Evolutionary conservation across 306 rosid species (phyloP), one percentile per base, ranked within the genome.

Genomic region (Acmispon strigosus): DNA sequence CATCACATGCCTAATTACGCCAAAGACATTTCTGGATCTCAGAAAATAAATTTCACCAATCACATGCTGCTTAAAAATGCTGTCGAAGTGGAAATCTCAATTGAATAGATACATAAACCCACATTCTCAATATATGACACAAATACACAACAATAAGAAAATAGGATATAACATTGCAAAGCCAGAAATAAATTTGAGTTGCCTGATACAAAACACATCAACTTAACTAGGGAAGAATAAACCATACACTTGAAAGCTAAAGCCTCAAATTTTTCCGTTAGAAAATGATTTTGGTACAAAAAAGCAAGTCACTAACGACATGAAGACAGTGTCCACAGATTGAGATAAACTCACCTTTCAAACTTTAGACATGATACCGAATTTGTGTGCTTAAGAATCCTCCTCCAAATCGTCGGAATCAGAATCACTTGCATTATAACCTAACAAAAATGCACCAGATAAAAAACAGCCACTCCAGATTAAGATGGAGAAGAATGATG

Each of bases 401-500:
- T 72, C 89, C 74, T 84, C 84, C 67, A 73, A 37, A 69, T 92
- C 96, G 14, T 92, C 98, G 0, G 98, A 90, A 82, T 92, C 98
- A 39, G 98, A 92, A 84, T 92, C 98, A 73, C 96, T 92, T 45
- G 96, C 98, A 80, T 92, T 92, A 73, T 92, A 92, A 70, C 98
- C 96, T 92, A 70, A 65, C 15, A 82, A 54, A 64, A 24, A 32
- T 11, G 45, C 32, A 34, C 12, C 72, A 66, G 12, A 66, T 3
- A 29, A 66, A 48, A 32, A 32, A 5, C 7, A 32, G 7, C 37
- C 37, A 32, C 37, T 32, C 37, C 6, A 32, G 37, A 32, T 32
- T 32, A 32, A 7, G 6, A 32, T 32, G 37, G 42, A 14, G 53
- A 32, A 58, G 39, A 71, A 3, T 48, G 43, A 27, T 19, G 41